Evolutionary conservation across 2,329 filamentous ascomycete species (phyloP), one percentile per base, ranked within the genome.

Genomic region (Exophiala mesophila): DNA sequence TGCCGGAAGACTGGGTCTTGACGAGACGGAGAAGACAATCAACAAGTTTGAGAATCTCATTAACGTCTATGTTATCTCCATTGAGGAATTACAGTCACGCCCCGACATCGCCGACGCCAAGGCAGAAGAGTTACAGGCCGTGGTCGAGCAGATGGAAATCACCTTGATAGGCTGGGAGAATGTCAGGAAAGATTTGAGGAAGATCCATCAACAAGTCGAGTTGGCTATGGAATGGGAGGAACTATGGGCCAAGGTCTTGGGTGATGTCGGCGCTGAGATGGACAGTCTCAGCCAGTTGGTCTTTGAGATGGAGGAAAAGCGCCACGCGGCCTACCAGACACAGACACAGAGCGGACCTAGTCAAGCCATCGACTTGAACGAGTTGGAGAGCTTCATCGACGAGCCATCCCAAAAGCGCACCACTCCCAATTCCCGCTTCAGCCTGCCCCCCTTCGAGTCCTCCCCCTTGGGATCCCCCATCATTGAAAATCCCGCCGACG

Each of bases 181-280:
- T 53, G 90, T 96, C 56, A 85, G 88, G 56, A 73, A 71, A 30
- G 83, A 84, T 1, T 69, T 98, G 37, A 84, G 83, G 50, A 82
- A 69, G 18, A 84, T 95, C 42, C 94, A 94, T 61, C 78, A 78
- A 35, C 90, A 97, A 59, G 90, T 98, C 13, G 92, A 97, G 64
- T 81, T 95, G 45, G 92, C 92, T 34, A 94, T 97, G 88, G 92
- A 98, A 60, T 98, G 90, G 90, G 89, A 96, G 63, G 89, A 97
- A 66, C 73, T 98, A 24, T 97, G 92, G 90, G 88, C 88, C 56
- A 87, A 78, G 51, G 90, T 97, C 3, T 72, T 98, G 2, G 90
- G 89, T 32, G 90, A 97, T 61, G 95, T 97, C 48, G 86, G 89
- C 39, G 80, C 83, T 49, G 92, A 98, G 66, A 82, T 88, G 59